Evolutionary conservation across 2,329 filamentous ascomycete species (phyloP), one percentile per base, ranked within the genome.

Genomic region (Cordyceps javanica): DNA sequence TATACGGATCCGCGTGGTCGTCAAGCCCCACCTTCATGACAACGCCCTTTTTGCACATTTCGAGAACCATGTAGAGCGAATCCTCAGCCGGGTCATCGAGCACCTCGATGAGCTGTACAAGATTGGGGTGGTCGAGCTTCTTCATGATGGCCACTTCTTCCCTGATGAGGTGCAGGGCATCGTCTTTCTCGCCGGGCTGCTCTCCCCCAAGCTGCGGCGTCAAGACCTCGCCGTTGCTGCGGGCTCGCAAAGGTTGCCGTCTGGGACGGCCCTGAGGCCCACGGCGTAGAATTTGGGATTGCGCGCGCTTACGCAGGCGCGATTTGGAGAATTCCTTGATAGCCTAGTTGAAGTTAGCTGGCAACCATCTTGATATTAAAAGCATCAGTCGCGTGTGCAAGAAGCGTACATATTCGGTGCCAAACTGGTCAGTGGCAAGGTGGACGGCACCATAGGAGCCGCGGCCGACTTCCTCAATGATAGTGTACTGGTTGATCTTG

Each of bases 141-240:
- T 97, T 99, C 92, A 99, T 97, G 69, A 97, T 95, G 59, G 94
- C 94, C 66, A 97, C 94, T 72, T 99, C 94, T 71, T 96, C 90
- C 60, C 91, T 89, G 70, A 99, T 97, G 60, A 97, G 77, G 67
- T 89, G 89, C 13, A 97, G 77, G 0, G 93, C 84, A 66, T 86
- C 83, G 26, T 77, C 77, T 64, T 87, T 87, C 68, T 89, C 87
- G 44, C 81, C 80, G 46, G 78, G 64, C 6, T 66, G 66, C 46
- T 68, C 61, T 34, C 64, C 62, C 7, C 64, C 66, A 19, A 68
- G 59, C 60, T 66, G 65, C 50, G 69, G 62, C 30, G 66, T 59
- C 44, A 66, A 54, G 10, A 67, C 64, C n/a, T 48, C 65, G 45
- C 62, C 69, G 62, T 52, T 66, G 62, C 59, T 68, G n/a, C 59